Conservation (phyloP, 371 early-diverging fungal species). For the Basidiobolus meristosporus region DNA sequence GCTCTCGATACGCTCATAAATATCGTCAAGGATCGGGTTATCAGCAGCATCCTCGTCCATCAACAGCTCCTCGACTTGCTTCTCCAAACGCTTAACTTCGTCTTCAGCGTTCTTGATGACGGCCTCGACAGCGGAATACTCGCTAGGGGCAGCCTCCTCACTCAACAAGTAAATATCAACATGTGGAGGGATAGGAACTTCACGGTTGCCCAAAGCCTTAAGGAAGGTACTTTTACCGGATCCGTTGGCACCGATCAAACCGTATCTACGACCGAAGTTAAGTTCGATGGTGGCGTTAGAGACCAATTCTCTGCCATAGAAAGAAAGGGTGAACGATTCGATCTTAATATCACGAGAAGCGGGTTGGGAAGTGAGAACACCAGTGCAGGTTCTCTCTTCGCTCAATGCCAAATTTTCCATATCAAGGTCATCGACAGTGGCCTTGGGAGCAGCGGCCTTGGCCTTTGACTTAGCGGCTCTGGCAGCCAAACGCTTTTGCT, state of each 20-base stretch:
- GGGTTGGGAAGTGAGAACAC: conserved; percentile 84
- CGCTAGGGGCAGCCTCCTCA: conserved; percentile 88
- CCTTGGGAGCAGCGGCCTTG: conserved; percentile 12
- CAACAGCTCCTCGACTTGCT: conserved; percentile 72
- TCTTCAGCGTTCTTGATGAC: conserved; percentile 78
- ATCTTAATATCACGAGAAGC: conserved; percentile 90
- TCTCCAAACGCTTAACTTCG: conserved; percentile 80
- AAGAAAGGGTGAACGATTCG: conserved; percentile 83
- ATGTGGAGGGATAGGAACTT: conserved; percentile 89
- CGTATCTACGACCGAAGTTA: conserved; percentile 94
- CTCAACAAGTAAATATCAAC: conserved; percentile 91
- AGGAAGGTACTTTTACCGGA: conserved; percentile 97
- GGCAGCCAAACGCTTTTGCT: conserved; percentile 66
- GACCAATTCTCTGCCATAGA: conserved; percentile 82
- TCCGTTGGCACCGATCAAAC: conserved; percentile 94
- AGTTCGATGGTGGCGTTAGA: conserved; percentile 88
- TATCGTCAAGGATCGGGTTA: conserved; percentile 74
- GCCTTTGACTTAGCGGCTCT: conserved; percentile 32
- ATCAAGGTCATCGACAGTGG: conserved; percentile 10
- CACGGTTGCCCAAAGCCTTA: conserved; percentile 79
- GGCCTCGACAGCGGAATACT: conserved; percentile 76
- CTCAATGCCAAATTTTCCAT: conserved; percentile 2
- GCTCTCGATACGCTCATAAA: conserved; percentile 85
- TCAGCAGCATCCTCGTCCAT: conserved; percentile 66
- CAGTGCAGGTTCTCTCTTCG: conserved; percentile 60